Evolutionary conservation across 2,329 filamentous ascomycete genomes (phyloP).

Genomic region (Thelonectria discophora): DNA sequence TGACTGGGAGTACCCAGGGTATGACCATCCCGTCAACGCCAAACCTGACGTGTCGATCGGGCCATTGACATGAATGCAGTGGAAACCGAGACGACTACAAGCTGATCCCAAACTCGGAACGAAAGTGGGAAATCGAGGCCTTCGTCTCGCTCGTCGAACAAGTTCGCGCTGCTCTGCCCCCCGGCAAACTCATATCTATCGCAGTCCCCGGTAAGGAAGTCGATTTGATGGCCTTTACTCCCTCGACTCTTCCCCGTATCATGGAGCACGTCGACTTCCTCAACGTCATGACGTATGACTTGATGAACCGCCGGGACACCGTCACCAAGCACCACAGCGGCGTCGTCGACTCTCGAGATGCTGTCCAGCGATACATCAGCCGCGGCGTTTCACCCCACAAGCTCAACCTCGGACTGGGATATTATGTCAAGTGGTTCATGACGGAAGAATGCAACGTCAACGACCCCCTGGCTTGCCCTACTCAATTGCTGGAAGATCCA

Average conservation of each 20-base stretch:
- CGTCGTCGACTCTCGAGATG: constrained; percentile 62
- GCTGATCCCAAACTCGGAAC: constrained; percentile 65
- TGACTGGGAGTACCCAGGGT: constrained; percentile 72
- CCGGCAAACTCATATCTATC: constrained; percentile 68
- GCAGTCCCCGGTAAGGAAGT: constrained; percentile 71
- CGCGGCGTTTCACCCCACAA: constrained; percentile 61
- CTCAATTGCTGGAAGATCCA: constrained; percentile 65
- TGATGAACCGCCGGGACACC: constrained; percentile 74
- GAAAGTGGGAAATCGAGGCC: constrained; percentile 68
- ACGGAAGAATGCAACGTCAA: constrained; percentile 55
- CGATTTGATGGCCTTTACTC: constrained; percentile 75
- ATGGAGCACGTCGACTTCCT: constrained; percentile 69
- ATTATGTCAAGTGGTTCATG: constrained; percentile 72
- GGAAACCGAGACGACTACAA: constrained; percentile 79
- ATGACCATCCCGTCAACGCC: constrained; percentile 8
- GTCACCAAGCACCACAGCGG: constrained; percentile 72
- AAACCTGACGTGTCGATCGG: background rate
- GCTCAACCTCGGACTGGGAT: constrained; percentile 72
- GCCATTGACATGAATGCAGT: constrained; percentile 40
- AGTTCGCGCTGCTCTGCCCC: constrained; percentile 65
- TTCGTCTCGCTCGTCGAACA: constrained; percentile 69
- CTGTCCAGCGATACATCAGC: constrained; percentile 67
- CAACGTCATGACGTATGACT: constrained; percentile 75
- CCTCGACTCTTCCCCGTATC: constrained; percentile 66
- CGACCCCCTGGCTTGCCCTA: constrained; percentile 62